These are phyloP conservation scores for Goffeauzyma gilvescens DNA, from an alignment of 768 basidiomycete species.

Conservation along the genomic window DNA sequence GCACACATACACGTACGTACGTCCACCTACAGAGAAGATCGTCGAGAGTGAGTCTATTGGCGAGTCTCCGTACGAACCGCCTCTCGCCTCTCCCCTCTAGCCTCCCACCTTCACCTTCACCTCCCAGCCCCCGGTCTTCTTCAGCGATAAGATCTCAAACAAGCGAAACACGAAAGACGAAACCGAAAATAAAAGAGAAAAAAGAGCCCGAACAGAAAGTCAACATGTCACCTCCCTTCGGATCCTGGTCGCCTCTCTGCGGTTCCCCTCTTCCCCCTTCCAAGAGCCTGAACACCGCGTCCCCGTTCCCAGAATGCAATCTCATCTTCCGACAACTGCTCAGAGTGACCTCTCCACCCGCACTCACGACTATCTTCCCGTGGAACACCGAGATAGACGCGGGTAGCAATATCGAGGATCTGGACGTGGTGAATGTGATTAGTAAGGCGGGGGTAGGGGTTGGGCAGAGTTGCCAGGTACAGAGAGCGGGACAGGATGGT, in stretches of 20 bases:
- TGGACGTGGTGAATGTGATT: constrained; percentile 35
- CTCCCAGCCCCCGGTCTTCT: too few relatives aligned
- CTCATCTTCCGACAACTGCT: constrained; percentile 73
- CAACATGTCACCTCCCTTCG: constrained; percentile 6
- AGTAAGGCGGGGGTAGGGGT: constrained; percentile 58
- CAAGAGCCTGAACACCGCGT: constrained; percentile 46
- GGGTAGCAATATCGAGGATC: constrained; percentile 26
- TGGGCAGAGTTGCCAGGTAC: constrained; percentile 62
- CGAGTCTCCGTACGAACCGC: too few relatives aligned
- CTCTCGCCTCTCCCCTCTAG: too few relatives aligned
- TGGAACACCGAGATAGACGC: constrained; percentile 8
- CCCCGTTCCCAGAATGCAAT: constrained; percentile 82
- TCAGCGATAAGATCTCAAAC: too few relatives aligned
- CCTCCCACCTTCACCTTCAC: too few relatives aligned
- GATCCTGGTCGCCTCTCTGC: constrained; percentile 9
- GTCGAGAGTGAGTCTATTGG: too few relatives aligned
- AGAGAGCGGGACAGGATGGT: constrained; percentile 39
- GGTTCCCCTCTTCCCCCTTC: constrained; percentile 37
- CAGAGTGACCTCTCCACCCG: constrained; percentile 14
- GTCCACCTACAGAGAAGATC: too few relatives aligned
- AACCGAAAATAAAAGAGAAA: too few relatives aligned
- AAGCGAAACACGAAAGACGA: too few relatives aligned
- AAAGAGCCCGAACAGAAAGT: too few relatives aligned
- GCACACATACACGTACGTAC: too few relatives aligned
- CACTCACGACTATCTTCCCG: constrained; percentile 12